Base-by-base conservation (phyloP, 805 yeast species). In the Pichia exigua region DNA sequence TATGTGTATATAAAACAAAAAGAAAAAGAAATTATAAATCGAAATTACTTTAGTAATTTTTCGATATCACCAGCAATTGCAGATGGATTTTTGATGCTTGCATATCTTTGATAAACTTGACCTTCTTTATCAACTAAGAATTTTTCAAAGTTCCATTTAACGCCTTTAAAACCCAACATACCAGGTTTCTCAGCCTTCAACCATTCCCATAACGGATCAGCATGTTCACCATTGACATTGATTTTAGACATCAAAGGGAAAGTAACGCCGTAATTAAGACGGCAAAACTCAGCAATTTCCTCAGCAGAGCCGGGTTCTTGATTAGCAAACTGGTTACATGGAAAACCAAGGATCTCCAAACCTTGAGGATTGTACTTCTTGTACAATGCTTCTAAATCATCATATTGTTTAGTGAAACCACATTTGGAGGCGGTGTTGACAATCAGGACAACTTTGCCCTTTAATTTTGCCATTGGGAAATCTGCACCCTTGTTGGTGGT, bases 381-480 rank as follows among this genome's bases (percentile, higher is more conserved):
- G 70, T 87, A 82, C 15, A 90, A 68, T 42, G 66, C 70, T 68
- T 90, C 91, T 38, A 90, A 70, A 48, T 83, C 92, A 49, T 73
- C 70, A 65, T 85, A 86, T 66, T 89, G 96, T 51, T 86, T 82
- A 4, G 94, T 82, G 69, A 81, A 82, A 6, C 81, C 82, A 66
- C 95, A 87, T 69, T 87, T 84, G 63, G 94, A 84, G 18, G 97
- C 97, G 39, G 88, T 92, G 67, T 89, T 89, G 54, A 90, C 95
- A 51, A 90, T 74, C 44, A 89, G 67, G 18, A 90, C 91, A 44
- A 84, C 95, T 67, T 89, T 86, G 42, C 92, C 95, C 65, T 83
- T 76, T 53, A 85, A 72, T 54, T 82, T 70, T 43, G 67, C 59
- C 60, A 89, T 82, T 28, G 85, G 76, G 65, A 72, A 83, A 21